Conservation (phyloP, 768 basidiomycete genomes). For the Crucibulum laeve region DNA sequence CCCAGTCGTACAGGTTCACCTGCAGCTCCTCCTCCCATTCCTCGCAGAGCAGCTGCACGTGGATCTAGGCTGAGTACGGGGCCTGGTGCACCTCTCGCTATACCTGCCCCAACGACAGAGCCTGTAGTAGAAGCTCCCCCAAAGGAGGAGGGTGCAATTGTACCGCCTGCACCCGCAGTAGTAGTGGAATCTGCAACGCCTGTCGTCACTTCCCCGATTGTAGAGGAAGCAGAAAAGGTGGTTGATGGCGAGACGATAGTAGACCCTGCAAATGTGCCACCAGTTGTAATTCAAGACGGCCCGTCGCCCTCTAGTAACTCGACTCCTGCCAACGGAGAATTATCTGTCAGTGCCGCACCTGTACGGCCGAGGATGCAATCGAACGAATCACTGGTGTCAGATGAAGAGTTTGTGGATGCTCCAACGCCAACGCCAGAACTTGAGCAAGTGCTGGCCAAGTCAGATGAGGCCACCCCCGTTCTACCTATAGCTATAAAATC, state of each 20-base stretch:
- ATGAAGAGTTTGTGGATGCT: constrained; percentile 1
- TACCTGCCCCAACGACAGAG: constrained; percentile 5
- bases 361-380: not conserved
- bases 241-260: not conserved
- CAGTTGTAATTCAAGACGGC: not conserved
- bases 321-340: not conserved
- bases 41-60: constrained; percentile 60
- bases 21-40: constrained; percentile 53
- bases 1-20: constrained; percentile 33
- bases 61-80: constrained; percentile 12
- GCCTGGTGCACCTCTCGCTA: constrained; percentile 19
- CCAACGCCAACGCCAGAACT: constrained; percentile 1
- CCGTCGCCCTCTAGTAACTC: not conserved
- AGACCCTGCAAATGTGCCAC: not conserved
- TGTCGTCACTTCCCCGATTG: not conserved
- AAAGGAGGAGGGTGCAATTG: constrained; percentile 1
- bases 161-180: not conserved
- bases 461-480: no score
- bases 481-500: no score
- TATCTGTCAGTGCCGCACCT: not conserved
- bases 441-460: not conserved
- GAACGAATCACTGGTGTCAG: not conserved
- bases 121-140: constrained; percentile 1
- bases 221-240: not conserved
- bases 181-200: not conserved